These are phyloP conservation scores for Populus hybrid DNA, from an alignment of 441 rosid species.

Conservation along the genomic window DNA sequence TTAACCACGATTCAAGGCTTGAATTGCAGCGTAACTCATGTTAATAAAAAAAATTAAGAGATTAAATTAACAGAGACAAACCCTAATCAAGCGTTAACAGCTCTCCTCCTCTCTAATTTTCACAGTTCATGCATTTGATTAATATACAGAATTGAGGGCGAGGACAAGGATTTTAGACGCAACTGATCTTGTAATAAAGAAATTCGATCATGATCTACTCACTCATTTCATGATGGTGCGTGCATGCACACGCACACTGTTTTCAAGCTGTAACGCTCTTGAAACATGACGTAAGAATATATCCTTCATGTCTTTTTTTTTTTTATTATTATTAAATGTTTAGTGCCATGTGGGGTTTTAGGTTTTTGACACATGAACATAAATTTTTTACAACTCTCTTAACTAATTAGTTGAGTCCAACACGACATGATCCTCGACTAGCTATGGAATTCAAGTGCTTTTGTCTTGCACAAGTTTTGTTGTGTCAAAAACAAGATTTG, in stretches of 20 bases:
- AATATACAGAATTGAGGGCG: not conserved
- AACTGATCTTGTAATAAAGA: not conserved
- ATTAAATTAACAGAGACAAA: no score
- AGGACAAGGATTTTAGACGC: not conserved
- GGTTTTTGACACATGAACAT: not conserved
- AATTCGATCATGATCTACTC: not conserved
- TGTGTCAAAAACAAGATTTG: no score
- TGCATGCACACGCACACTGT: slow-evolving; percentile 39
- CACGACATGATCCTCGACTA: not conserved
- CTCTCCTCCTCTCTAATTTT: not conserved
- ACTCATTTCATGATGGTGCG: not conserved
- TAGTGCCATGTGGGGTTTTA: slow-evolving; percentile 3
- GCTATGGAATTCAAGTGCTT: not conserved
- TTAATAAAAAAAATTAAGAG: no score
- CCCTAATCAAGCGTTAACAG: no score
- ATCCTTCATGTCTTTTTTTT: not conserved
- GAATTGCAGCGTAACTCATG: not conserved
- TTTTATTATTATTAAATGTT: not conserved
- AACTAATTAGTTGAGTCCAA: not conserved
- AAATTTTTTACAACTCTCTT: not conserved
- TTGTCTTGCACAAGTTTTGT: not conserved
- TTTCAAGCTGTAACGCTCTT: slow-evolving; percentile 23
- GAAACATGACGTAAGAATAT: slow-evolving; percentile 2
- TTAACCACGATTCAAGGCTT: no score
- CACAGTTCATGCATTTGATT: not conserved